Percentiles rank a stretch among this genome's conserved stretches.
These are phyloP conservation scores for Pestalotiopsis sp. DNA, from an alignment of 2,329 filamentous ascomycete genomes.

Conservation along the genomic window DNA sequence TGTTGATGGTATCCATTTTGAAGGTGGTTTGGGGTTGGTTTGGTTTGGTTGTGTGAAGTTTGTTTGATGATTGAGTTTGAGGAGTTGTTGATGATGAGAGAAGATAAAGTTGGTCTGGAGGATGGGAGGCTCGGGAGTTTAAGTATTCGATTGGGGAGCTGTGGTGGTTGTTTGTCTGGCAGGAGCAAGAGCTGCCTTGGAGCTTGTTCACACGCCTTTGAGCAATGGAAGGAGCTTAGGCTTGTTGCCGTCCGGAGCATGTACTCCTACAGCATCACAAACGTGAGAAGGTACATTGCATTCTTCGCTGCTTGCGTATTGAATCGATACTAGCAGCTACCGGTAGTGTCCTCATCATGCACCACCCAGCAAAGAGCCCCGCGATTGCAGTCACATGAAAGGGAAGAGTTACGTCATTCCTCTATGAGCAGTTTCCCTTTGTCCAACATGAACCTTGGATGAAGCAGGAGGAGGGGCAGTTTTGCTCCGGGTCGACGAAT, in stretches of 20 bases:
- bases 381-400: conserved; percentile 6
- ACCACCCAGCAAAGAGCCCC: conserved; percentile 6
- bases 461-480: conserved; percentile 2
- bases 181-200: background rate
- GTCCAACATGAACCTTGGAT: conserved; percentile 6
- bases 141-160: conserved; percentile 3
- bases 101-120: background rate
- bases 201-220: background rate
- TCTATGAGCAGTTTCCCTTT: background rate
- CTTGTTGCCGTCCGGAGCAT: background rate
- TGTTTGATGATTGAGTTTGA: conserved; percentile 9
- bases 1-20: conserved; percentile 53
- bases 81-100: conserved; percentile 8
- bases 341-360: background rate
- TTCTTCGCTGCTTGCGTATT: background rate
- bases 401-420: conserved; percentile 4
- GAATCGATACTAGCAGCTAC: background rate
- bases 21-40: conserved; percentile 17
- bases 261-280: background rate
- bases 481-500: conserved; percentile 1
- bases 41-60: conserved; percentile 8
- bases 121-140: conserved; percentile 9
- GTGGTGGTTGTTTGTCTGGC: background rate
- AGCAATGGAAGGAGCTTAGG: background rate
- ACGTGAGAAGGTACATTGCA: background rate